These are phyloP conservation scores for Acaromyces ingoldii DNA, from an alignment of 1,284 basidiomycete species.

Conservation along the genomic window DNA sequence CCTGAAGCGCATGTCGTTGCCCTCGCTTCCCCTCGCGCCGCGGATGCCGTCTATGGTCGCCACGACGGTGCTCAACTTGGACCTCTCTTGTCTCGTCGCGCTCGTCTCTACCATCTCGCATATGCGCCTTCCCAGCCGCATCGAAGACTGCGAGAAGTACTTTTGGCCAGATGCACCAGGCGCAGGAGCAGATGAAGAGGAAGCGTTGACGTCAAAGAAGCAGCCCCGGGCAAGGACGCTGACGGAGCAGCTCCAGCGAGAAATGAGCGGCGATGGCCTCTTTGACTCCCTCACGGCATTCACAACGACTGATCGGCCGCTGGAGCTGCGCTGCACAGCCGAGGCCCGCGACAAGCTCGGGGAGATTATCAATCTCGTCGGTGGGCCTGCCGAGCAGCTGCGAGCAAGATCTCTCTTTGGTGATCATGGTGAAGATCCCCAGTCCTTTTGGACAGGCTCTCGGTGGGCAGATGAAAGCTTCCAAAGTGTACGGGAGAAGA, in stretches of 20 bases:
- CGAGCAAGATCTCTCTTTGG: slow-evolving; percentile 20
- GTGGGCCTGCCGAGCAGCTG: slow-evolving; percentile 24
- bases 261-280: slow-evolving; percentile 23
- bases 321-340: neutral
- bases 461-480: slow-evolving; percentile 13
- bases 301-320: neutral
- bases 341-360: slow-evolving; percentile 9
- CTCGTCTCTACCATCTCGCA: slow-evolving; percentile 38
- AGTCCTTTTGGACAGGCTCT: slow-evolving; percentile 25
- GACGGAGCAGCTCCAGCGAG: slow-evolving; percentile 20
- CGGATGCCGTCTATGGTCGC: slow-evolving; percentile 11
- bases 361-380: slow-evolving; percentile 14
- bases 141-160: neutral
- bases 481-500: slow-evolving; percentile 8
- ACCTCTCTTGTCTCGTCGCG: slow-evolving; percentile 40
- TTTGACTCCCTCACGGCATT: slow-evolving; percentile 11
- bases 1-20: slow-evolving; percentile 10
- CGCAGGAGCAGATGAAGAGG: too few relatives aligned
- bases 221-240: neutral
- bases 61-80: slow-evolving; percentile 30
- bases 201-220: too few relatives aligned
- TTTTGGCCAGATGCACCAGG: too few relatives aligned
- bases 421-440: slow-evolving; percentile 11
- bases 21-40: slow-evolving; percentile 18
- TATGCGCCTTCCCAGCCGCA: neutral